phyloP scores from a whole-genome alignment of 352 stramenopile species.

The Aphanomyces cochlioides region DNA sequence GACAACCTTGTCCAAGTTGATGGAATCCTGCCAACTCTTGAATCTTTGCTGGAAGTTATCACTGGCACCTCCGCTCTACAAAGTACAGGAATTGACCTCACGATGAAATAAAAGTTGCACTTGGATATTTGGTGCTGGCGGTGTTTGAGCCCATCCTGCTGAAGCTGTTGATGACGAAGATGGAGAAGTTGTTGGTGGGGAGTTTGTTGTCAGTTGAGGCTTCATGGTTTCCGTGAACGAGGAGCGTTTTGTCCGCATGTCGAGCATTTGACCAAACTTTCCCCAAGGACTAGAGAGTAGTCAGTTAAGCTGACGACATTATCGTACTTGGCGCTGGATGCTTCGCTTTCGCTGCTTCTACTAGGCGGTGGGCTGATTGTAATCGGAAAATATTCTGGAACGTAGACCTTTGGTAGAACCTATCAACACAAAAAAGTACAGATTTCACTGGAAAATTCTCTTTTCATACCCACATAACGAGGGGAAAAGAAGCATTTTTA shows the following conservation, averaged over 20 bases:
- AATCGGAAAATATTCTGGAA: constrained; percentile 19
- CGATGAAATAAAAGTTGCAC: background rate
- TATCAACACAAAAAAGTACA: background rate
- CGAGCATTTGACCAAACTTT: constrained; percentile 24
- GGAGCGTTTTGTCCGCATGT: constrained; percentile 13
- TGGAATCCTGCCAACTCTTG: constrained; percentile 19
- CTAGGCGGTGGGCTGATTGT: background rate
- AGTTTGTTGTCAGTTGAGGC: background rate
- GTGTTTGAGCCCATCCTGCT: background rate
- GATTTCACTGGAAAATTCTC: too few species aligned
- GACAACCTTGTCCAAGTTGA: constrained; percentile 14
- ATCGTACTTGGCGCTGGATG: background rate
- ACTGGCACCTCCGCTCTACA: background rate
- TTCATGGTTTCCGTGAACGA: background rate
- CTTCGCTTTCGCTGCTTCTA: background rate
- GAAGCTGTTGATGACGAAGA: background rate
- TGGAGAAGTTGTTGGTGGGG: background rate
- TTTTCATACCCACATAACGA: background rate
- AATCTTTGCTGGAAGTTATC: constrained; percentile 25
- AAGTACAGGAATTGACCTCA: background rate
- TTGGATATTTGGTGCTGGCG: constrained; percentile 1
- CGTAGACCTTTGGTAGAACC: constrained; percentile 16
- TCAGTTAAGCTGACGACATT: too few species aligned
- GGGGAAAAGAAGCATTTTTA: constrained; percentile 15
- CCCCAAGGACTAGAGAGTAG: constrained; percentile 1